phyloP scores from a whole-genome alignment of 768 basidiomycete species.

The Pleurotus eryngii region DNA sequence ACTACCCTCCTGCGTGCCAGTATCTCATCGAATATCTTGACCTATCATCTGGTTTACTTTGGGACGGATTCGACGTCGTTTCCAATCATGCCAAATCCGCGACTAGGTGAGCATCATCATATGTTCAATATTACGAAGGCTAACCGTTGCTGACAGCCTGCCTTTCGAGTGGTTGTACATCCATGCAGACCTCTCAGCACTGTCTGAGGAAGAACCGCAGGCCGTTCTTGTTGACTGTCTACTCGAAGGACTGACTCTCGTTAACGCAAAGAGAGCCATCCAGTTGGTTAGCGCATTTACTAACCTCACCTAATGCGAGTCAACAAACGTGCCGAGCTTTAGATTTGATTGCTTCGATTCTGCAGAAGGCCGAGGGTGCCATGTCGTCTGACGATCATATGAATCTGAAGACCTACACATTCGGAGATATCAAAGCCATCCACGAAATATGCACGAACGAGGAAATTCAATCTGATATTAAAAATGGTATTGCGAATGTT shows the following conservation, averaged over 20 bases:
- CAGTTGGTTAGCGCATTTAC: constrained; percentile 38
- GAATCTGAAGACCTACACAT: constrained; percentile 37
- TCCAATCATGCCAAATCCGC: constrained; percentile 19
- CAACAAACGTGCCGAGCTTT: constrained; percentile 24
- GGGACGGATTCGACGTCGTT: constrained; percentile 31
- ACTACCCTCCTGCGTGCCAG: constrained; percentile 39
- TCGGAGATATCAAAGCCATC: constrained; percentile 30
- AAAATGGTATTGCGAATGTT: neutral
- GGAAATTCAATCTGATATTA: constrained; percentile 11
- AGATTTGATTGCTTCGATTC: constrained; percentile 34
- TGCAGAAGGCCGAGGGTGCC: constrained; percentile 21
- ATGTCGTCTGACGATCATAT: constrained; percentile 28
- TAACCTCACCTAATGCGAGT: constrained; percentile 16
- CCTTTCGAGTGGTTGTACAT: constrained; percentile 47
- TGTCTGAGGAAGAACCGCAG: constrained; percentile 25
- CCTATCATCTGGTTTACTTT: constrained; percentile 39
- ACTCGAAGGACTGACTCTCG: constrained; percentile 18
- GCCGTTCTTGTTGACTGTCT: constrained; percentile 33
- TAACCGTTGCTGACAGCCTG: constrained; percentile 14
- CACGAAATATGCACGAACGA: constrained; percentile 30
- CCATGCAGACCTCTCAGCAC: constrained; percentile 21
- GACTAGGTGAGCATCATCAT: constrained; percentile 24
- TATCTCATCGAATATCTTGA: constrained; percentile 41
- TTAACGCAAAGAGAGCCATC: constrained; percentile 32
- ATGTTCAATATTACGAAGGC: neutral